Evolutionary conservation across 1,284 basidiomycete genomes (phyloP).

Genomic region (Apiotrichum veenhuisii): DNA sequence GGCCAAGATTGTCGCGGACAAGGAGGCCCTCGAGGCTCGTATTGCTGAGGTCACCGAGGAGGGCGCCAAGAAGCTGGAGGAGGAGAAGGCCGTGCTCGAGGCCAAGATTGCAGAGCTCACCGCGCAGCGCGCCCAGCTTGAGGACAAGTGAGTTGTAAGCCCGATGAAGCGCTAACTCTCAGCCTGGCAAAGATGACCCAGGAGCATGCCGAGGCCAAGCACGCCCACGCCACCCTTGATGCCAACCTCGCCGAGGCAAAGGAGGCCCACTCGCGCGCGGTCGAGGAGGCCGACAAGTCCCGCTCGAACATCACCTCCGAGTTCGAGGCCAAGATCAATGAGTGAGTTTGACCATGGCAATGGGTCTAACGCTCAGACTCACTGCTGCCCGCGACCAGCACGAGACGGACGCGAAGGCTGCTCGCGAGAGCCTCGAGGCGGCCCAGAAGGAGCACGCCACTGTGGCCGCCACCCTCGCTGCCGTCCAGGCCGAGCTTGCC

Average conservation of each 20-base stretch:
- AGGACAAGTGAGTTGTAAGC: constrained; percentile 26
- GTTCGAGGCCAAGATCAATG: constrained; percentile 15
- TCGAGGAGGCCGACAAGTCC: constrained; percentile 7
- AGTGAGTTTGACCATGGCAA: constrained; percentile 7
- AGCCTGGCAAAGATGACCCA: constrained; percentile 13
- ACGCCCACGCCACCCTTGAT: constrained; percentile 5
- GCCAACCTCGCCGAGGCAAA: constrained; percentile 17
- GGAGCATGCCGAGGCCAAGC: constrained; percentile 9
- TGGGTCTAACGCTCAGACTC: constrained; percentile 6
- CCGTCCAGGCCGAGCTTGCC: constrained; percentile 14
- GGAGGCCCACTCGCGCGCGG: constrained; percentile 7
- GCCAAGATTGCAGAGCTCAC: constrained; percentile 20
- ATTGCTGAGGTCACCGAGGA: constrained; percentile 11
- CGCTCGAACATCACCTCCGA: constrained; percentile 4
- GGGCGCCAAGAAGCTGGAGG: constrained; percentile 11
- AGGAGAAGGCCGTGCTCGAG: constrained; percentile 23
- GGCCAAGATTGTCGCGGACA: constrained; percentile 15
- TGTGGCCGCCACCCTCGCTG: constrained; percentile 10
- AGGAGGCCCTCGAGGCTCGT: constrained; percentile 4
- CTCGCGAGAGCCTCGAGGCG: constrained; percentile 5
- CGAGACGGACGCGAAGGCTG: constrained; percentile 17
- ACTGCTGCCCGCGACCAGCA: constrained; percentile 17
- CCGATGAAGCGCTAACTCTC: neutral
- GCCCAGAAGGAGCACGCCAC: constrained; percentile 7
- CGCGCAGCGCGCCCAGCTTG: constrained; percentile 21